Percentiles rank a stretch among this genome's conserved stretches.
These are phyloP conservation scores for Cystofilobasidium bisporidii DNA, from an alignment of 768 basidiomycete species.

Conservation along the genomic window DNA sequence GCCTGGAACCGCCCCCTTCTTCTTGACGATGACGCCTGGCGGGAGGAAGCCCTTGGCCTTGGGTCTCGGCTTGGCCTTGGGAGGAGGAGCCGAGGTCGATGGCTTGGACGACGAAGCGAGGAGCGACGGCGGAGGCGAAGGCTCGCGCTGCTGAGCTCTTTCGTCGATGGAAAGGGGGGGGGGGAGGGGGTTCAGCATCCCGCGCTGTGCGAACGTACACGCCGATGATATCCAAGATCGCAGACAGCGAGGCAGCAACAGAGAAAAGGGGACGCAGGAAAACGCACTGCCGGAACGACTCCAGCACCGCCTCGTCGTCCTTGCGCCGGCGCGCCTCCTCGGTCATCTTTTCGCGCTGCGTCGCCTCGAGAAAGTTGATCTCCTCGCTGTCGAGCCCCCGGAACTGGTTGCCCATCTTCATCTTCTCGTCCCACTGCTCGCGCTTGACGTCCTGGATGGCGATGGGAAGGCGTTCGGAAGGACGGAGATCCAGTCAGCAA, in stretches of 20 bases:
- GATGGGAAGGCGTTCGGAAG: background rate
- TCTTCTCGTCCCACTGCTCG: slow-evolving; percentile 43
- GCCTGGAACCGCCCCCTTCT: slow-evolving; percentile 7
- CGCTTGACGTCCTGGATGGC: slow-evolving; percentile 37
- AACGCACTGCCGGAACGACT: slow-evolving; percentile 33
- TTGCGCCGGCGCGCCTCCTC: slow-evolving; percentile 34
- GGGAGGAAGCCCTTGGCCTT: slow-evolving; percentile 17
- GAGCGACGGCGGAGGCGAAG: slow-evolving; percentile 2
- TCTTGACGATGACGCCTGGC: slow-evolving; percentile 20
- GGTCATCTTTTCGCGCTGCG: slow-evolving; percentile 15
- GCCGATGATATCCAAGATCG: no score
- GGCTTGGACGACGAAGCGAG: background rate
- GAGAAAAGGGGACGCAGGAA: background rate
- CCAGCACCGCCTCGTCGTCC: slow-evolving; percentile 38
- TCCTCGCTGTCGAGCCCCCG: slow-evolving; percentile 42
- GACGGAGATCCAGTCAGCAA: no score
- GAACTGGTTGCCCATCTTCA: slow-evolving; percentile 43
- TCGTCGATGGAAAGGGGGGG: no score
- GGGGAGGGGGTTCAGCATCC: background rate
- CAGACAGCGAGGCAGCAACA: background rate
- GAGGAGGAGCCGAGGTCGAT: background rate
- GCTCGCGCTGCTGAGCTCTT: slow-evolving; percentile 22
- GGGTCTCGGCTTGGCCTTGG: slow-evolving; percentile 2
- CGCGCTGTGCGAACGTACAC: no score
- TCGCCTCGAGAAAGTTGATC: slow-evolving; percentile 37